Evolutionary conservation across 208 protist genomes (phyloP), one percentile per base, ranked within the genome.

Genomic region (Crithidia fasciculata): DNA sequence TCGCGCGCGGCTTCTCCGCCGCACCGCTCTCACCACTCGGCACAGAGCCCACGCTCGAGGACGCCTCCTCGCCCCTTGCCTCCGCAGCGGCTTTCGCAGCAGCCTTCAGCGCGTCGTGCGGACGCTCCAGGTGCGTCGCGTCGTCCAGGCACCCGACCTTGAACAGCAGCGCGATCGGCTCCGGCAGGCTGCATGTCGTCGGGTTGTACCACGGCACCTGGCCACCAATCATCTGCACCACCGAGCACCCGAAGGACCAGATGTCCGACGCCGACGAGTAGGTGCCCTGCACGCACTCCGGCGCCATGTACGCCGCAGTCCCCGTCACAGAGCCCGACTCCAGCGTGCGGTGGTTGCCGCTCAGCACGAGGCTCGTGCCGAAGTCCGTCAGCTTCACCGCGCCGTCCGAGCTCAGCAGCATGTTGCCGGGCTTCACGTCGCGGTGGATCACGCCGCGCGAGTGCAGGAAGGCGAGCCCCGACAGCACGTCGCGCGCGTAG

Each of bases 361-460:
- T 61, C 6, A 92, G 43, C 40, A 89, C 80, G 36, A 82, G 77
- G 58, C 82, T 88, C 16, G 83, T 85, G 59, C 91, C 93, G 70
- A 97, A 95, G 78, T 97, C 91, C 8, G 84, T 92, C 47, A 95
- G 72, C 73, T 90, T 87, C 49, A 94, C 77, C 10, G 76, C 68
- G 50, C 88, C 79, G 52, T 96, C 85, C 10, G 65, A 67, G 44
- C 72, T 78, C n/a, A 95, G 82, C 45, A 97, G 80, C 84, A 95
- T 87, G 74, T 97, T 97, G 41, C 47, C 85, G n/a, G 88, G 88
- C 74, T 97, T 96, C 41, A 97, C 77, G 68, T 97, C 93, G 50
- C 91, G 80, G 78, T 97, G 93, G 44, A 91, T 67, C 45, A 97
- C 76, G 63, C 87, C 86, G 71, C 79, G 75, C 3, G 63, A 52